phyloP scores from a whole-genome alignment of 2,329 filamentous ascomycete species.

The Monilinia vaccinii-corymbosi region DNA sequence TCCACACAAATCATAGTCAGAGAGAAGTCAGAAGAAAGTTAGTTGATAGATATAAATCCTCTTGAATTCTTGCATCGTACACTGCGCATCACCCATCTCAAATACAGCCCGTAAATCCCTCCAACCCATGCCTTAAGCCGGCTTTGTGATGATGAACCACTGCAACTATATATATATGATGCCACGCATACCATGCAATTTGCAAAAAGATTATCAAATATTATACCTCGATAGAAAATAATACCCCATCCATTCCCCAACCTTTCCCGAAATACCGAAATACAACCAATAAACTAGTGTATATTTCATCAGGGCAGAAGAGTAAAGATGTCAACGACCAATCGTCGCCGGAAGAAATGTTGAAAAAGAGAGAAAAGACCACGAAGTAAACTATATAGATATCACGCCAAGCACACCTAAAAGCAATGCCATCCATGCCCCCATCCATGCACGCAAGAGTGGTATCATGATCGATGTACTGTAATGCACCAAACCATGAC shows the following conservation, averaged over 20 bases:
- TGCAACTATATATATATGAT: conserved; percentile 1
- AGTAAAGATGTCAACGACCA: not conserved
- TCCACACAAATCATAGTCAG: not conserved
- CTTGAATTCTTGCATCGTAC: not conserved
- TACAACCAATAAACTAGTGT: not conserved
- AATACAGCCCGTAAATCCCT: not conserved
- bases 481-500: conserved; percentile 5
- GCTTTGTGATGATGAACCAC: not conserved
- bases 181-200: not conserved
- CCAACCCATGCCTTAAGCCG: not conserved
- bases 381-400: conserved; percentile 1
- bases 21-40: not conserved
- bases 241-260: not conserved
- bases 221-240: not conserved
- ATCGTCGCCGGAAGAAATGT: not conserved
- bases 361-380: not conserved
- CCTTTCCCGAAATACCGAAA: not conserved
- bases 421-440: conserved; percentile 5
- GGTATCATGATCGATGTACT: conserved; percentile 7
- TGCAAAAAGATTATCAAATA: not conserved
- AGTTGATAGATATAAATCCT: not conserved
- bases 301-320: not conserved
- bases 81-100: not conserved
- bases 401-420: conserved; percentile 5
- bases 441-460: conserved; percentile 6